Evolutionary conservation across 345 rosid species (phyloP), one percentile per base, ranked within the genome.

Genomic region (Eucalyptus rudis): DNA sequence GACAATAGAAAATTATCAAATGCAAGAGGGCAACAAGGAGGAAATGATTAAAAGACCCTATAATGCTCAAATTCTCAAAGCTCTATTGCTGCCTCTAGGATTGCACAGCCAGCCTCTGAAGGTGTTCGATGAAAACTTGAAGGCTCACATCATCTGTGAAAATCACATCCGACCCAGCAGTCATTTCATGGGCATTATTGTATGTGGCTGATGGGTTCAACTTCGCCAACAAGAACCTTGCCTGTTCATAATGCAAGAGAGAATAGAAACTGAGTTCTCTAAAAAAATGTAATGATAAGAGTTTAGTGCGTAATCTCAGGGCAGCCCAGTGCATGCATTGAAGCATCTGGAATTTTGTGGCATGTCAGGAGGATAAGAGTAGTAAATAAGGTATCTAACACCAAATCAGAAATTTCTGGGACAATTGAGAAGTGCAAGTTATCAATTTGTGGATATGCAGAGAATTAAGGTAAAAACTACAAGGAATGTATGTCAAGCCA

Each of bases 111-210:
- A 98, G 94, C 94, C 95, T 96, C 93, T 96, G 98, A 86, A 97
- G 99, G 95, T 98, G 99, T 93, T 98, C 97, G 17, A 96, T 92
- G 92, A 98, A 98, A 84, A 98, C 99, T 92, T 97, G 98, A 88
- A 98, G 95, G 93, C 98, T 97, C 88, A 98, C 99, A 76, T 98
- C 99, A 71, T 98, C 99, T 0, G 99, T 98, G 92, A 97, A 98
- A 66, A 98, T 96, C 90, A 98, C 90, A 52, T 98, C 99, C 4
- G 99, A 94, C 31, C 99, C 99, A 68, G 94, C 95, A 9, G 99
- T 95, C 93, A 96, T 91, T 87, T 98, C 99, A 24, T 90, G 91
- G 49, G 97, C 91, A 50, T 94, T 97, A 86, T 94, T 98, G 92
- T 98, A 96, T 29, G 98, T 98, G 51, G 99, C 97, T 58, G 99